A percentile compares a stretch with the other conserved stretches of the same genome.
phyloP scores from a whole-genome alignment of 2,329 filamentous ascomycete species.

The Ophiostoma sp. region DNA sequence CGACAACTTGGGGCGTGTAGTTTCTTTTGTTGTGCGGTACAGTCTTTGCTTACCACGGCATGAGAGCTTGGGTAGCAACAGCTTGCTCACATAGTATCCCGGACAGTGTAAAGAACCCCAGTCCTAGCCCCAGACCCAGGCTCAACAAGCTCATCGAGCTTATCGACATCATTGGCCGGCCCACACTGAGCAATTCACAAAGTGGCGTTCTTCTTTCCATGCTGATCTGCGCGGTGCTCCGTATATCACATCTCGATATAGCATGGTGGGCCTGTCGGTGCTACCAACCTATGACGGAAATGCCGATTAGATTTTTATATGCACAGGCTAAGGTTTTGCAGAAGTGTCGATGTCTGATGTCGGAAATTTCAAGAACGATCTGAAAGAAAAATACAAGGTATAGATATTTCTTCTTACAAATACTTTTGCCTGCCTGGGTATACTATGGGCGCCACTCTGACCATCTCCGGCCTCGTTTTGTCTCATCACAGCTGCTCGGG shows the following conservation, averaged over 20 bases:
- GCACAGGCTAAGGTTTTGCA: neutral
- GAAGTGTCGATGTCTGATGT: neutral
- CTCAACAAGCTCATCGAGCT: neutral
- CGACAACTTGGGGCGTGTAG: neutral
- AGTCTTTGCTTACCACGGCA: neutral
- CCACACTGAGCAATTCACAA: neutral
- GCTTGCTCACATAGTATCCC: neutral
- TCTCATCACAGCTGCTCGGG: neutral
- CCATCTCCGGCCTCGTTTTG: neutral
- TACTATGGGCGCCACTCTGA: neutral
- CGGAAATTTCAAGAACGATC: too few relatives aligned
- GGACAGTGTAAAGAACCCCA: too few relatives aligned
- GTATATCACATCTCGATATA: slow-evolving; percentile 14
- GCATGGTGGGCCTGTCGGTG: slow-evolving; percentile 3
- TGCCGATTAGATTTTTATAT: slow-evolving; percentile 1
- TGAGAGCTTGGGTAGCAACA: neutral
- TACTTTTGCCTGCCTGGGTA: neutral
- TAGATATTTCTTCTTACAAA: neutral
- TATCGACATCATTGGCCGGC: neutral
- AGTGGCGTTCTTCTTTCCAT: slow-evolving; percentile 3
- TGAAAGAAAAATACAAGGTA: neutral
- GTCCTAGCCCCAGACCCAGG: too few relatives aligned
- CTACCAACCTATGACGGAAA: neutral
- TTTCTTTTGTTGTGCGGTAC: too few relatives aligned
- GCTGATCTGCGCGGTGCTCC: slow-evolving; percentile 10